phyloP scores from a whole-genome alignment of 73 alveolate genomes.

The Tetrahymena elliotti region DNA sequence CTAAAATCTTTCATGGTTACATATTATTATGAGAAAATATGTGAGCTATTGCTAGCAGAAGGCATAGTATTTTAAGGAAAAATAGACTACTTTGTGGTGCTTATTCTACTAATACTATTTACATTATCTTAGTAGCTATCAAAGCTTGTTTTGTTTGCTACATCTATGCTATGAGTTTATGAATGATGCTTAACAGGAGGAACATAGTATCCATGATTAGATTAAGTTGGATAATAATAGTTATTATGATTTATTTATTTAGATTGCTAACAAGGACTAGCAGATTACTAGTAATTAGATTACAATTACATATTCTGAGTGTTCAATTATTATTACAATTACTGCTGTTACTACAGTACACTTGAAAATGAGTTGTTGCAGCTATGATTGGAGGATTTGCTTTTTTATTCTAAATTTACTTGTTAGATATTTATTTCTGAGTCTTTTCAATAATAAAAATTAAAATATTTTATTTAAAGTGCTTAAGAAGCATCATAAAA shows the following conservation, averaged over 20 bases:
- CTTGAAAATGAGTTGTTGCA: background rate
- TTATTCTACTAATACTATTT: background rate
- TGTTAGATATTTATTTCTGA: background rate
- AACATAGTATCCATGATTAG: background rate
- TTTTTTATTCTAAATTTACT: background rate
- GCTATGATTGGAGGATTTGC: background rate
- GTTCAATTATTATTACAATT: background rate
- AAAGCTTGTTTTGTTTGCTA: background rate
- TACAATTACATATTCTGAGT: background rate
- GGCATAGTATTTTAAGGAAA: background rate
- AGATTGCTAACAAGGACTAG: background rate
- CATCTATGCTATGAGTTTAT: background rate
- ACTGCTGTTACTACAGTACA: background rate
- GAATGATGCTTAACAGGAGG: background rate
- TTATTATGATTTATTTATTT: background rate
- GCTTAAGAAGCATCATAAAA: background rate
- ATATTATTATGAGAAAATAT: background rate
- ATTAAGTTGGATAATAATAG: background rate
- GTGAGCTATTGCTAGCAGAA: background rate
- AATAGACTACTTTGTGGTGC: background rate
- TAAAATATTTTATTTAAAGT: background rate
- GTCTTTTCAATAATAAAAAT: background rate
- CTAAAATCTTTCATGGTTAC: background rate
- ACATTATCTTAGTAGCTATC: background rate
- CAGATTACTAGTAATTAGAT: background rate